Evolutionary conservation across 331 rosid genomes (phyloP).

Genomic region (Quercus phellos): DNA sequence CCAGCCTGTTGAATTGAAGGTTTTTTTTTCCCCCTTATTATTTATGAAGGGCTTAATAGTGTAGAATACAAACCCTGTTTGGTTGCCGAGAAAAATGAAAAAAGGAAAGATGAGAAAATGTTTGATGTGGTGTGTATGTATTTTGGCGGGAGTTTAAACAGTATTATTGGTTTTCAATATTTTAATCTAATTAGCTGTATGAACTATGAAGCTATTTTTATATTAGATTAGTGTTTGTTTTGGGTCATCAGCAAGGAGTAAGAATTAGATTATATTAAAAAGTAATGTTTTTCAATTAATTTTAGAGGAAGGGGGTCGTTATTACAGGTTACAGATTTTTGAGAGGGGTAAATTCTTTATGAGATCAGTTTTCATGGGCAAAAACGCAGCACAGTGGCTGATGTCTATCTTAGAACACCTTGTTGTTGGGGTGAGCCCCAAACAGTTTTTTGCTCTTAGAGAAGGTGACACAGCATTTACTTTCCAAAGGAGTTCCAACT

Average conservation of each 20-base stretch:
- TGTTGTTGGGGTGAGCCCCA: too few relatives aligned
- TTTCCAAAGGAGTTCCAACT: too few relatives aligned
- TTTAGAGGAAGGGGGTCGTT: too few relatives aligned
- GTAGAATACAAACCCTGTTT: not conserved
- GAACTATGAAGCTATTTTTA: not conserved
- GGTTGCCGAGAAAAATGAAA: not conserved
- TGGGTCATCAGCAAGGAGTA: not conserved
- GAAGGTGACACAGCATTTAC: too few relatives aligned
- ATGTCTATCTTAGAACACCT: too few relatives aligned
- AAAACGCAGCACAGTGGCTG: too few relatives aligned
- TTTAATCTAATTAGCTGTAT: not conserved
- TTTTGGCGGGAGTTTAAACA: not conserved
- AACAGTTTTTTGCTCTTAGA: too few relatives aligned
- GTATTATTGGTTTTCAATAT: not conserved
- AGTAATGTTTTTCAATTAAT: not conserved
- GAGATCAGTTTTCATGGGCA: too few relatives aligned
- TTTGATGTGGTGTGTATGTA: not conserved
- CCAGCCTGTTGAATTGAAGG: not conserved
- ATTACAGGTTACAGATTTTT: too few relatives aligned
- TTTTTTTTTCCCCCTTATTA: not conserved
- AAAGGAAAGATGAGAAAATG: not conserved
- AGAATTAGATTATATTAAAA: not conserved
- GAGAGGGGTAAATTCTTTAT: too few relatives aligned
- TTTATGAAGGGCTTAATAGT: not conserved
- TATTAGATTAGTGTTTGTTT: not conserved